Conservation (phyloP, 2,329 filamentous ascomycete genomes). For the Septoria linicola region DNA sequence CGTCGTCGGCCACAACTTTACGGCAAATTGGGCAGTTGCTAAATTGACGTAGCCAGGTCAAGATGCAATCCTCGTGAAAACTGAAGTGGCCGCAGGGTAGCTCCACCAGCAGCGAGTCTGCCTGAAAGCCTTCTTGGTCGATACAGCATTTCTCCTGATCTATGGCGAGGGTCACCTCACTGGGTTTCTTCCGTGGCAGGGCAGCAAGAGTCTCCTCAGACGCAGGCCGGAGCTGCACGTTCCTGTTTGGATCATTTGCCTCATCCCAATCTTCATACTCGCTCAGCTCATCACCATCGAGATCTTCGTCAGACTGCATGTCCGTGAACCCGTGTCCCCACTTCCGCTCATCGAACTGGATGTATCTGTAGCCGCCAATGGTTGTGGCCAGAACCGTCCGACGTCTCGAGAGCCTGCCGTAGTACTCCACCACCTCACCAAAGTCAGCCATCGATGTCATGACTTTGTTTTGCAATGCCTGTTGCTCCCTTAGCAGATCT, state of each 20-base stretch:
- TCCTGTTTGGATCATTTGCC: conserved; percentile 29
- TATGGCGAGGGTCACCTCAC: conserved; percentile 12
- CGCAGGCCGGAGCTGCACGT: conserved; percentile 19
- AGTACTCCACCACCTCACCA: conserved; percentile 20
- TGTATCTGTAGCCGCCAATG: conserved; percentile 21
- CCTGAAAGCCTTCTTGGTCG: conserved; percentile 21
- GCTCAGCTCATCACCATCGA: conserved; percentile 10
- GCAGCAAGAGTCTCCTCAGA: conserved; percentile 24
- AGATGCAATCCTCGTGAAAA: conserved; percentile 26
- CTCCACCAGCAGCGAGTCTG: conserved; percentile 19
- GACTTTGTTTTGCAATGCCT: conserved; percentile 24
- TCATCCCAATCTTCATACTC: conserved; percentile 29
- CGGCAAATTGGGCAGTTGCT: conserved; percentile 31
- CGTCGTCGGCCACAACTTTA: conserved; percentile 12
- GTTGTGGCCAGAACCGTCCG: background rate
- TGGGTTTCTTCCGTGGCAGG: conserved; percentile 21
- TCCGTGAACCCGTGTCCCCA: conserved; percentile 33
- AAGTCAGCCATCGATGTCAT: conserved; percentile 13
- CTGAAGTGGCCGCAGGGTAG: conserved; percentile 28
- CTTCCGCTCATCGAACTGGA: conserved; percentile 33
- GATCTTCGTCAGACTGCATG: conserved; percentile 21
- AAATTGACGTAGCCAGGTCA: conserved; percentile 26
- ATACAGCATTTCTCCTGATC: conserved; percentile 23
- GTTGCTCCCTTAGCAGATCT: conserved; percentile 26
- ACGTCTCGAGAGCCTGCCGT: background rate